These are phyloP conservation scores for Aspergillus wentii DNA, from an alignment of 495 filamentous ascomycete genomes.

Conservation along the genomic window DNA sequence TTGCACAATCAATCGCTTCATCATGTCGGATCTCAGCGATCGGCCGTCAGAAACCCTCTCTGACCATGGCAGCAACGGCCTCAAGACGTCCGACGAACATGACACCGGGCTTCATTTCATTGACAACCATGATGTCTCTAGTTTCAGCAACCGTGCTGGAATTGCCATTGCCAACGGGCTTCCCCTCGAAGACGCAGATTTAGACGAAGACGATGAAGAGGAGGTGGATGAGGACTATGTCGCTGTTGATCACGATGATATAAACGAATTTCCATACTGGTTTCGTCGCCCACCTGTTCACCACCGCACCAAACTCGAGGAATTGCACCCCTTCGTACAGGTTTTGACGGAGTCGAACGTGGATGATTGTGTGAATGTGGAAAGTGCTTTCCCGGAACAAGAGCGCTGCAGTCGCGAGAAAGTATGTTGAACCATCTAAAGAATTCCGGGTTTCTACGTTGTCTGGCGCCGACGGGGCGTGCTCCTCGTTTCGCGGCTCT, in stretches of 20 bases:
- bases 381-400: slow-evolving; percentile 67
- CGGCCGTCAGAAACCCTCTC: slow-evolving; percentile 24
- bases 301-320: slow-evolving; percentile 40
- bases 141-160: slow-evolving; percentile 27
- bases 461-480: too few relatives aligned
- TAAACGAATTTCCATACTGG: slow-evolving; percentile 39
- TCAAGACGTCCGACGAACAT: slow-evolving; percentile 32
- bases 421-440: slow-evolving; percentile 54
- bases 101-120: slow-evolving; percentile 25
- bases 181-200: slow-evolving; percentile 19
- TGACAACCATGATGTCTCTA: slow-evolving; percentile 28
- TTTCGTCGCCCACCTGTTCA: slow-evolving; percentile 38
- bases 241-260: slow-evolving; percentile 38
- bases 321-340: slow-evolving; percentile 65
- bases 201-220: slow-evolving; percentile 34
- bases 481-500: too few relatives aligned
- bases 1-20: too few relatives aligned
- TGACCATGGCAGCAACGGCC: slow-evolving; percentile 19
- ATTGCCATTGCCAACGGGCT: slow-evolving; percentile 30
- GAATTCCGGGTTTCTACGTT: too few relatives aligned
- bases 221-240: slow-evolving; percentile 41
- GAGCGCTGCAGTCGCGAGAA: slow-evolving; percentile 77
- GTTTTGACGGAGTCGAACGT: slow-evolving; percentile 68
- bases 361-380: slow-evolving; percentile 70
- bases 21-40: slow-evolving; percentile 25